Conservation (phyloP, 768 basidiomycete species). For the Sporobolomyces pararoseus region DNA sequence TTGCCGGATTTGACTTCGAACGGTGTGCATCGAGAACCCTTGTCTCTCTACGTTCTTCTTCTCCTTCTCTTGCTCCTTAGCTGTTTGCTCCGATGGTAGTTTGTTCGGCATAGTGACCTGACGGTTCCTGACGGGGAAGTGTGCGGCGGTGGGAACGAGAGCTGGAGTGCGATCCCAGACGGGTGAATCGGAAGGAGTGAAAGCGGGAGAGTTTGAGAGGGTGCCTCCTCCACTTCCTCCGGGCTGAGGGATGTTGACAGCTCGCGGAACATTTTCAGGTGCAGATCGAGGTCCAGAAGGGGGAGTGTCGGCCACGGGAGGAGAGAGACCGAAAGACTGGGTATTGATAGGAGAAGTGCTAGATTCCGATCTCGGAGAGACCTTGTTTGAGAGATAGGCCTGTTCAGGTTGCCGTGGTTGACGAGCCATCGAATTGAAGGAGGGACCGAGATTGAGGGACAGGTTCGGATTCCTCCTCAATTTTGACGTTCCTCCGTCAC, state of each 20-base stretch:
- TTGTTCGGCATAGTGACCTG: conserved; percentile 9
- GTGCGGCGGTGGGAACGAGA: conserved; percentile 36
- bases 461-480: conserved; percentile 44
- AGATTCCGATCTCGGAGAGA: conserved; percentile 2
- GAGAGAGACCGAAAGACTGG: background rate
- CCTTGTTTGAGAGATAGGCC: conserved; percentile 1
- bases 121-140: conserved; percentile 14
- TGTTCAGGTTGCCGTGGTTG: background rate
- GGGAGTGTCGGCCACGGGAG: conserved; percentile 5
- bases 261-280: background rate
- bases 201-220: conserved; percentile 23
- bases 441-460: conserved; percentile 44
- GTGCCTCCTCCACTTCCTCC: background rate
- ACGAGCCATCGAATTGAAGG: conserved; percentile 25
- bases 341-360: background rate
- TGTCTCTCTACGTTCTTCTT: conserved; percentile 2
- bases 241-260: conserved; percentile 1
- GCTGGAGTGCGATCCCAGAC: conserved; percentile 45
- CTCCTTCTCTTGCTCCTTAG: conserved; percentile 10
- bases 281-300: background rate
- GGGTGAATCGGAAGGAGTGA: conserved; percentile 41
- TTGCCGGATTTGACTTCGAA: conserved; percentile 85
- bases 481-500: conserved; percentile 9
- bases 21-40: conserved; percentile 46
- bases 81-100: background rate